Conservation (phyloP, 2,329 filamentous ascomycete species). For the Botrytis cinerea region DNA sequence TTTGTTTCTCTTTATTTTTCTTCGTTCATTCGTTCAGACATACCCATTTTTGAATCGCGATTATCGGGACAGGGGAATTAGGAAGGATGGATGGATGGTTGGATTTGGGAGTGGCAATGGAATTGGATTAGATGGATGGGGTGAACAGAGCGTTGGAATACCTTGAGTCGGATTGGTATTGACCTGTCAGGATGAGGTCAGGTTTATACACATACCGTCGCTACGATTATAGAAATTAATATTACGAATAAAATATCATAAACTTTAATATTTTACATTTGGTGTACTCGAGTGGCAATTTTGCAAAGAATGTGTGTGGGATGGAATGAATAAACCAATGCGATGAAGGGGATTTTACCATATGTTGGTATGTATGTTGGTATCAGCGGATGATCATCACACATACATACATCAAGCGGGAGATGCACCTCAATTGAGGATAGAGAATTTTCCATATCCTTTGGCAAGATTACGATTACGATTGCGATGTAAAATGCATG, state of each 20-base stretch:
- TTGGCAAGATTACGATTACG: no score
- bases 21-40: slow-evolving; percentile 16
- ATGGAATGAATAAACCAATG: background rate
- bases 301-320: background rate
- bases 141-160: background rate
- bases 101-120: slow-evolving; percentile 2
- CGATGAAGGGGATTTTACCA: background rate
- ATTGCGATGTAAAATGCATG: no score
- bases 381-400: no score
- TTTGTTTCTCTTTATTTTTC: background rate
- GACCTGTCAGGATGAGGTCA: background rate
- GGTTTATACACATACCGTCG: slow-evolving; percentile 17
- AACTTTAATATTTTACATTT: background rate
- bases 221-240: slow-evolving; percentile 14
- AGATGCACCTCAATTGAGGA: no score
- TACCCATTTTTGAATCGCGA: slow-evolving; percentile 12
- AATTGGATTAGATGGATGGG: slow-evolving; percentile 9
- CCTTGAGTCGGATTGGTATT: background rate
- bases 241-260: slow-evolving; percentile 1
- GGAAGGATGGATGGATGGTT: background rate
- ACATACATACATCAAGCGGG: no score
- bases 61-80: background rate
- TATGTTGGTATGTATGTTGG: no score
- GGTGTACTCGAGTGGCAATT: background rate
- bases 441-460: no score